Conservation (phyloP, 495 filamentous ascomycete genomes). For the Trichoderma asperelloides region DNA sequence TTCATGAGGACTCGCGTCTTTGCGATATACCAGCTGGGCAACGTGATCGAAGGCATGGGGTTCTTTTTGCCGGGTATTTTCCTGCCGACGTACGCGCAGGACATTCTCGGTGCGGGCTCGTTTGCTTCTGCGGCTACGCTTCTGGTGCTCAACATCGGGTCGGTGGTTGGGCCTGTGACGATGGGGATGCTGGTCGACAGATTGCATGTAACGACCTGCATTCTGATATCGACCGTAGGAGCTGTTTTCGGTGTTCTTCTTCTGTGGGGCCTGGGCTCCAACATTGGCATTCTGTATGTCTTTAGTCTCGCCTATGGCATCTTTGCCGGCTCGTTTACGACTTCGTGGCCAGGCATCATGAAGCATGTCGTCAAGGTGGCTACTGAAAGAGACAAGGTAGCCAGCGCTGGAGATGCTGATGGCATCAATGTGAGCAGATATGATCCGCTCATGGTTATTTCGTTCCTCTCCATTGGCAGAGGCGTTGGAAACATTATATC, state of each 20-base stretch:
- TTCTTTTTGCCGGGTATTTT: conserved; percentile 62
- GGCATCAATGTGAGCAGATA: conserved; percentile 7
- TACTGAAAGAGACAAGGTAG: background rate
- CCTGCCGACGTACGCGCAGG: conserved; percentile 51
- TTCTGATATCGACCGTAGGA: conserved; percentile 48
- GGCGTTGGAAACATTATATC: conserved; percentile 60
- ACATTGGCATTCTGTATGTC: conserved; percentile 46
- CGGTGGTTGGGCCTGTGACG: conserved; percentile 47
- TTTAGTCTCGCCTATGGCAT: conserved; percentile 63
- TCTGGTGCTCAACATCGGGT: conserved; percentile 48
- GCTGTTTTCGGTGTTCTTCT: conserved; percentile 52
- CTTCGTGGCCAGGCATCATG: conserved; percentile 54
- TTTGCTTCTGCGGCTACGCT: conserved; percentile 43
- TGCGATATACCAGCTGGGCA: conserved; percentile 43
- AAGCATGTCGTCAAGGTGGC: conserved; percentile 31
- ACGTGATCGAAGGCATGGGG: conserved; percentile 52
- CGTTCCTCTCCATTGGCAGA: conserved; percentile 50
- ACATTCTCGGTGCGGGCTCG: conserved; percentile 32
- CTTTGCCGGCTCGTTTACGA: conserved; percentile 41
- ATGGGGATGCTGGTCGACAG: conserved; percentile 54
- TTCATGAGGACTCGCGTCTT: conserved; percentile 42
- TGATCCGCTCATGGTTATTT: conserved; percentile 47
- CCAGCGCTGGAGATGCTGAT: conserved; percentile 23
- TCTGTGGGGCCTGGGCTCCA: conserved; percentile 55
- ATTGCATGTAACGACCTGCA: conserved; percentile 49